Evolutionary conservation across 164 flowering plant species (phyloP), one percentile per base, ranked within the genome.

Genomic region (Nymphaea thermarum): DNA sequence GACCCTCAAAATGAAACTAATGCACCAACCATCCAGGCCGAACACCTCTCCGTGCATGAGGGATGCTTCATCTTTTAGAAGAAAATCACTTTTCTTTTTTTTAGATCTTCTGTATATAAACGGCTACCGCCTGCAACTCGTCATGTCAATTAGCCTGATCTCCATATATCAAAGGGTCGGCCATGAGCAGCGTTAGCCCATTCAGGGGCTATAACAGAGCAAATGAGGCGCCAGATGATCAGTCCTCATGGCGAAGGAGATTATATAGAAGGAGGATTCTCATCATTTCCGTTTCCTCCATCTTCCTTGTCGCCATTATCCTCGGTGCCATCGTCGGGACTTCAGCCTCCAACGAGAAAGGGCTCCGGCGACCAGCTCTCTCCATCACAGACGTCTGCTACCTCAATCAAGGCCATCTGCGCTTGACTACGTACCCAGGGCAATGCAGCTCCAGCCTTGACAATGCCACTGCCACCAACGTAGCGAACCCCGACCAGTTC

Each of bases 151-250:
- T 25, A 1, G 36, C 36, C 36, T 25, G 36, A 0, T 25, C 36
- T 25, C 36, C 36, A 25, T 25, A 25, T 25, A 25, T 25, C 36
- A 0, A 25, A 25, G 36, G 36, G 36, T 25, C 36, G 1, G 36
- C 36, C 36, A 74, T 75, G 89, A 84, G 85, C 60, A 47, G 87
- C 0, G 72, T 83, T 60, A 85, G 81, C 4, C 86, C 89, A 68
- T 82, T 89, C 80, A 88, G 85, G 65, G 88, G 90, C 67, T 84
- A 87, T 53, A 88, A 84, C 65, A 86, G 84, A 63, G 87, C 85
- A 0, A 85, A 82, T 64, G 78, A 72, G 60, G 66, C n/a, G 0
- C 88, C 86, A 55, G 79, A 86, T 4, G 67, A 62, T 43, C 11
- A 61, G 36, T 78, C 71, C 2, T 79, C 79, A 6, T 83, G 81